A percentile compares a stretch with the other conserved stretches of the same genome.
Conservation (phyloP, 2,329 filamentous ascomycete species). For the Aspergillus phoenicis region DNA sequence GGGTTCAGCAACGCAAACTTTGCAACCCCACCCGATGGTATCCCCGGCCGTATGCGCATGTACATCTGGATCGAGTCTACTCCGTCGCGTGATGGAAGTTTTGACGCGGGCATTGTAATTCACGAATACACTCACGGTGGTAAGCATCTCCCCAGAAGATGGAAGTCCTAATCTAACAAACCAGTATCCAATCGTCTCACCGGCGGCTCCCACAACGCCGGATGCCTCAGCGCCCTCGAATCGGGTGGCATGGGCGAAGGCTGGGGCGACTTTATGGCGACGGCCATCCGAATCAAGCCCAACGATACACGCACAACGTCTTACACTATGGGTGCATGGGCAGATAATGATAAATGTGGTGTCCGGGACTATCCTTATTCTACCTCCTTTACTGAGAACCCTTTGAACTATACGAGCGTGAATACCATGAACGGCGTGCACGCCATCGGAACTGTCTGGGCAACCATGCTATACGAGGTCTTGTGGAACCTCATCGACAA, state of each 20-base stretch:
- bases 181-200: constrained; percentile 21
- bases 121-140: constrained; percentile 23
- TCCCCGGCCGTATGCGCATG: constrained; percentile 21
- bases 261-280: constrained; percentile 22
- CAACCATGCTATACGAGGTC: constrained; percentile 20
- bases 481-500: constrained; percentile 23
- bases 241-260: constrained; percentile 23
- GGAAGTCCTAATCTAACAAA: too few species aligned
- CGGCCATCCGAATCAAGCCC: constrained; percentile 18
- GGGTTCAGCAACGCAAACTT: constrained; percentile 22
- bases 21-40: constrained; percentile 19
- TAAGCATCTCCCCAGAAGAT: neutral
- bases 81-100: constrained; percentile 12
- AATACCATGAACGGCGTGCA: constrained; percentile 14
- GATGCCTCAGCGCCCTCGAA: constrained; percentile 15
- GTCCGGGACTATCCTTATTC: constrained; percentile 21
- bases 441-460: constrained; percentile 19
- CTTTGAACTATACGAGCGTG: constrained; percentile 15
- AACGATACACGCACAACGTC: constrained; percentile 11
- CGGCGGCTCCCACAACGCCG: constrained; percentile 16
- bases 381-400: constrained; percentile 14
- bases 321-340: constrained; percentile 19
- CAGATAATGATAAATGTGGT: constrained; percentile 5
- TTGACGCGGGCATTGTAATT: constrained; percentile 21
- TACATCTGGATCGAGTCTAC: constrained; percentile 15